Percentiles rank a stretch among this genome's conserved stretches.
phyloP scores from a whole-genome alignment of 2,329 filamentous ascomycete species.

The Neoascochyta sp. region DNA sequence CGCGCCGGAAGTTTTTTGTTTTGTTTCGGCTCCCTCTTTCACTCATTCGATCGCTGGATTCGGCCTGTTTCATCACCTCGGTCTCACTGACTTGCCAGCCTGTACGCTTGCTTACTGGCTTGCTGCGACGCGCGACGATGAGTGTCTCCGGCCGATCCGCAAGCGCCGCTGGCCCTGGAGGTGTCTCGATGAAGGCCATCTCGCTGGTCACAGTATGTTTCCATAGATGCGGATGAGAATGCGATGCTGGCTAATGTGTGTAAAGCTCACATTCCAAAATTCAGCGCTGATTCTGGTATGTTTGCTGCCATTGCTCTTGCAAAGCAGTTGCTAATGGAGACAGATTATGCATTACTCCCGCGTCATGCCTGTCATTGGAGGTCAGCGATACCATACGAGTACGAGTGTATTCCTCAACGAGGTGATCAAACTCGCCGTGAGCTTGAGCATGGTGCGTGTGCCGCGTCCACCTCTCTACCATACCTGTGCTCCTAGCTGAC shows the following conservation, averaged over 20 bases:
- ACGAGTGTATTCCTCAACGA: conserved; percentile 94
- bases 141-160: too few relatives aligned
- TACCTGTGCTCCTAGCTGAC: conserved; percentile 4
- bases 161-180: too few relatives aligned
- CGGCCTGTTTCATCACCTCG: too few relatives aligned
- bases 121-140: too few relatives aligned
- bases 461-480: neutral
- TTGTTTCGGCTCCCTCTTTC: too few relatives aligned
- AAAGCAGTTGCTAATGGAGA: conserved; percentile 6
- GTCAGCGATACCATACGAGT: conserved; percentile 87
- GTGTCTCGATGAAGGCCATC: conserved; percentile 65
- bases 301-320: conserved; percentile 20
- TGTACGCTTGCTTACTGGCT: too few relatives aligned
- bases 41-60: too few relatives aligned
- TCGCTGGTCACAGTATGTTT: conserved; percentile 60
- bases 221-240: neutral
- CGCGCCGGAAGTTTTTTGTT: too few relatives aligned
- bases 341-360: conserved; percentile 93
- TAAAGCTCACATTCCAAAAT: conserved; percentile 74
- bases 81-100: too few relatives aligned
- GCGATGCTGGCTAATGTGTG: conserved; percentile 17
- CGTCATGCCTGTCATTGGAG: conserved; percentile 79
- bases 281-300: conserved; percentile 69
- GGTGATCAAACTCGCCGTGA: conserved; percentile 82
- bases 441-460: conserved; percentile 62